Percentiles rank a stretch among this genome's conserved stretches.
Evolutionary conservation across 2,329 filamentous ascomycete genomes (phyloP).

Genomic region (Gremmenia infestans): DNA sequence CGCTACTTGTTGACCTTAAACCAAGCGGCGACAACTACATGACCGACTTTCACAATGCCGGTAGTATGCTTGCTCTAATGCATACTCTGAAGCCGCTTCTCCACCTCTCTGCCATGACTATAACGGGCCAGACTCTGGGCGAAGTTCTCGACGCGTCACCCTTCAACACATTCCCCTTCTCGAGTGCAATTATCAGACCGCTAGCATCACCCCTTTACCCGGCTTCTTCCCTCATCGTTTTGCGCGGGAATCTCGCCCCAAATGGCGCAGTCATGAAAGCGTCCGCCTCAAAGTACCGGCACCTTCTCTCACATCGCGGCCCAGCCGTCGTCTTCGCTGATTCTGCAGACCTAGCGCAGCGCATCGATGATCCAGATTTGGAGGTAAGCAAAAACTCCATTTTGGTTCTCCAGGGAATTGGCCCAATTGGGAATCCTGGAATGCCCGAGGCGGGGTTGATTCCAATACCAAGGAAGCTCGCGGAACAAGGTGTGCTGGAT

Average conservation of each 20-base stretch:
- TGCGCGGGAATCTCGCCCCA: conserved; percentile 44
- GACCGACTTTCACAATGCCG: conserved; percentile 50
- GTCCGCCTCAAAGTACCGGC: conserved; percentile 43
- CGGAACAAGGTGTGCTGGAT: conserved; percentile 41
- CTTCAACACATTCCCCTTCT: conserved; percentile 38
- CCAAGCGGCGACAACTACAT: conserved; percentile 50
- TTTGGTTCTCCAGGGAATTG: conserved; percentile 44
- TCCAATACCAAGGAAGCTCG: conserved; percentile 45
- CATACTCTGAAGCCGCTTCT: conserved; percentile 42
- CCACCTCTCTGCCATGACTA: conserved; percentile 40
- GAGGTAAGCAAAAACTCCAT: conserved; percentile 40
- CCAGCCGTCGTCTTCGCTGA: conserved; percentile 45
- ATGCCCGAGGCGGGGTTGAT: conserved; percentile 50
- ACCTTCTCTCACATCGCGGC: conserved; percentile 40
- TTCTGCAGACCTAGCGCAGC: conserved; percentile 39
- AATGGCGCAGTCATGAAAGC: conserved; percentile 46
- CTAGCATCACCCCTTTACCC: conserved; percentile 41
- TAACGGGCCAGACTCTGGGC: conserved; percentile 43
- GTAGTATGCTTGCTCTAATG: conserved; percentile 44
- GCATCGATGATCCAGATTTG: conserved; percentile 42
- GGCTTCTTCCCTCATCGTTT: conserved; percentile 39
- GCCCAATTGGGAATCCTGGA: conserved; percentile 46
- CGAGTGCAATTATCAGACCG: conserved; percentile 39
- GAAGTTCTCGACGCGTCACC: conserved; percentile 39
- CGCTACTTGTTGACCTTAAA: conserved; percentile 46